Percentiles rank a stretch among this genome's conserved stretches.
phyloP scores from a whole-genome alignment of 2,329 filamentous ascomycete genomes.

The Alternaria angustiovoidea region DNA sequence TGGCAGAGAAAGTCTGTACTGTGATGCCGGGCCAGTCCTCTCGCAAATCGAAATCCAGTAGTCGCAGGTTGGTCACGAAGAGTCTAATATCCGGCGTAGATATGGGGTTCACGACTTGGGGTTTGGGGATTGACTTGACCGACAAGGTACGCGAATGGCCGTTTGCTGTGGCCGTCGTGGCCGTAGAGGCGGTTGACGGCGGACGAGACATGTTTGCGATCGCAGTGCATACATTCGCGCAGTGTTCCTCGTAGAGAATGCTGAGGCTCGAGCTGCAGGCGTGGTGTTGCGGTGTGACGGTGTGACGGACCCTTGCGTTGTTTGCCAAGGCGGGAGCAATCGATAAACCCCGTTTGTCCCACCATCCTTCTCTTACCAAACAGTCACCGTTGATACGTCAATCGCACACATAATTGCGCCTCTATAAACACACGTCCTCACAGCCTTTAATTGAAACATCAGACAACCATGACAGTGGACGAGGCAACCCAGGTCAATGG shows the following conservation, averaged over 20 bases:
- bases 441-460: conserved; percentile 7
- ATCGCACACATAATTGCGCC: background rate
- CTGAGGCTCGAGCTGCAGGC: conserved; percentile 3
- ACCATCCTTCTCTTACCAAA: conserved; percentile 13
- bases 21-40: conserved; percentile 84
- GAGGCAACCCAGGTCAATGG: conserved; percentile 55
- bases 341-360: conserved; percentile 18
- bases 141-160: conserved; percentile 40
- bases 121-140: conserved; percentile 43
- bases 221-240: conserved; percentile 5
- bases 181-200: conserved; percentile 33
- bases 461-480: conserved; percentile 35
- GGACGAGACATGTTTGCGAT: conserved; percentile 38
- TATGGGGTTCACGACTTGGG: conserved; percentile 29
- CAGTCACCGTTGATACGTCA: conserved; percentile 7
- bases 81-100: conserved; percentile 53
- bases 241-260: background rate
- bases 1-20: conserved; percentile 72
- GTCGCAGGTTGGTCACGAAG: conserved; percentile 83
- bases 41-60: conserved; percentile 79
- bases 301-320: conserved; percentile 20
- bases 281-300: conserved; percentile 23
- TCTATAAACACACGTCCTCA: background rate
- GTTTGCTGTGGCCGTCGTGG: conserved; percentile 26
- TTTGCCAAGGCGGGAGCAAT: conserved; percentile 34